phyloP scores from a whole-genome alignment of 805 yeast genomes.

The Pichia nanzhaoensis region DNA sequence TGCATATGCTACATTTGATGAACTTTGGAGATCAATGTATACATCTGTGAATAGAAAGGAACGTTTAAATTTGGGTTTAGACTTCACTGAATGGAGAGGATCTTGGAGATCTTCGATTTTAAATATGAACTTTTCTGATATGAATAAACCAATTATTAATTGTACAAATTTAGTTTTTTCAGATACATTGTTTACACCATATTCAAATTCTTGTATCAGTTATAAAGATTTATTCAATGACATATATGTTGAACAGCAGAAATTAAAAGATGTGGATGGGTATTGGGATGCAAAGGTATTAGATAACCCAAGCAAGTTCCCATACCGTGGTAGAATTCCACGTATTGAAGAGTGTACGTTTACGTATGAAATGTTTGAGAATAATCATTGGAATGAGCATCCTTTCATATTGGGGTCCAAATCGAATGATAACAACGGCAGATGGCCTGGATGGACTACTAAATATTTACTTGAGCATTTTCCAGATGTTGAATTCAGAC shows the following conservation, averaged over 20 bases:
- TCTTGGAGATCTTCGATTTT: conserved; percentile 70
- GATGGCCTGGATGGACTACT: conserved; percentile 66
- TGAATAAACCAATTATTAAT: conserved; percentile 30
- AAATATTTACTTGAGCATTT: conserved; percentile 43
- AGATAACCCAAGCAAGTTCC: conserved; percentile 12
- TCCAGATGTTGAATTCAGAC: conserved; percentile 61
- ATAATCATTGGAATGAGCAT: conserved; percentile 34
- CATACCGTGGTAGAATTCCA: conserved; percentile 36
- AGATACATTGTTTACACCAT: conserved; percentile 76
- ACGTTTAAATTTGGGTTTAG: conserved; percentile 5
- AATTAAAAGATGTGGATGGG: conserved; percentile 9
- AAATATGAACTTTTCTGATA: conserved; percentile 25
- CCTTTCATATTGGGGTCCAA: conserved; percentile 48
- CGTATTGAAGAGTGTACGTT: conserved; percentile 43
- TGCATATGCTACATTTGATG: conserved; percentile 72
- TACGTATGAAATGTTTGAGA: conserved; percentile 37
- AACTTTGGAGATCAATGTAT: conserved; percentile 67
- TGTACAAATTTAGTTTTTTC: conserved; percentile 52
- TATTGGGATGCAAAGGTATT: conserved; percentile 10
- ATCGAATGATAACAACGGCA: conserved; percentile 1
- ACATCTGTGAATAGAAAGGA: conserved; percentile 19
- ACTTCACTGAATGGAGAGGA: conserved; percentile 53
- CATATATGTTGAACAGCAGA: conserved; percentile 41
- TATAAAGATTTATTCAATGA: conserved; percentile 44
- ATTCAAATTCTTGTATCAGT: conserved; percentile 68